Evolutionary conservation across 1,284 basidiomycete species (phyloP), one percentile per base, ranked within the genome.

Genomic region (Cystobasidiaceae sp.): DNA sequence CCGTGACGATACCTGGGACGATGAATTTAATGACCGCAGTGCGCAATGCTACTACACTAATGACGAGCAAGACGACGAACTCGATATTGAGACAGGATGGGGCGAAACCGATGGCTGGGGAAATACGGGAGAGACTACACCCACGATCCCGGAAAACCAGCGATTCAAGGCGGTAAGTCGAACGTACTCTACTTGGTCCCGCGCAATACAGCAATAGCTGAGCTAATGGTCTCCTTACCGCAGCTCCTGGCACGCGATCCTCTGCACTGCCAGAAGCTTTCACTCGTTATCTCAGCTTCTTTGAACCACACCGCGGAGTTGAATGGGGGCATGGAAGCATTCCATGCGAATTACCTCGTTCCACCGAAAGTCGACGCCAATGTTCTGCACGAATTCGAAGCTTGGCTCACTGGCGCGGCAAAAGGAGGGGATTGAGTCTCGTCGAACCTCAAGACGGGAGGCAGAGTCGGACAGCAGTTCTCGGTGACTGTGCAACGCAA

Each of bases 181-280:
- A 9, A 13, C 8, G 2, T 44, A 9, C 17, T 21, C 8, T 21
- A 57, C 23, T 21, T 27, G n/a, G n/a, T n/a, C 37, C 8, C 32
- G 11, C 17, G 19, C 27, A 13, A 21, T 8, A 34, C 11, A 5
- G 6, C 32, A 21, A 25, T 33, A 44, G 48, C 33, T 33, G 9
- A 4, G 7, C 8, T 9, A 32, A 28, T 5, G 6, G 19, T 32
- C 23, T 21, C 41, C 2, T 45, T 30, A 1, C 39, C n/a, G 9
- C 57, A 71, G 71, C 63, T 73, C 25, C 37, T 68, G 0, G n/a
- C 64, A 17, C 51, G 32, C 2, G 71, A 74, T 32, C 71, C 71
- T 0, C 45, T 74, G 27, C 64, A 67, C 19, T 62, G 67, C 3
- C n/a, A 41, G n/a, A 68, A 65, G 27, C 61, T 74, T 11, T 49